These are phyloP conservation scores for Diaporthe amygdali DNA, from an alignment of 2,329 filamentous ascomycete species.

Conservation along the genomic window DNA sequence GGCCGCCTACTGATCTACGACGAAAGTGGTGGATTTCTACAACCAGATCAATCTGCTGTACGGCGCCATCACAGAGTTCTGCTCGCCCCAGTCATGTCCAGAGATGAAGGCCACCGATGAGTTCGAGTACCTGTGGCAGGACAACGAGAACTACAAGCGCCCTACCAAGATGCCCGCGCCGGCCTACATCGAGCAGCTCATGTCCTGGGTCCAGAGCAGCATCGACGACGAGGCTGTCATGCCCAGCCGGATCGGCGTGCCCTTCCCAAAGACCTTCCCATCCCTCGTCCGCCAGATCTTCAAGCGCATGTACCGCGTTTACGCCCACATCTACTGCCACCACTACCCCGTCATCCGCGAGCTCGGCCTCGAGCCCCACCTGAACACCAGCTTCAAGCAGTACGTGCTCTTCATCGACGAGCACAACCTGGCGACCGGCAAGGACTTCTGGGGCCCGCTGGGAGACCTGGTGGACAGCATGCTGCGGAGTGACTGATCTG, in stretches of 20 bases:
- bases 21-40: conserved; percentile 98
- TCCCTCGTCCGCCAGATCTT: conserved; percentile 92
- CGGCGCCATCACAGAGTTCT: conserved; percentile 98
- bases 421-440: conserved; percentile 87
- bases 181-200: conserved; percentile 96
- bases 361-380: conserved; percentile 91
- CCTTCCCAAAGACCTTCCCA: conserved; percentile 93
- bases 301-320: conserved; percentile 98
- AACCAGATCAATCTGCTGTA: conserved; percentile 99
- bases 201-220: conserved; percentile 94
- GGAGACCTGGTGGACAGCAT: conserved; percentile 98
- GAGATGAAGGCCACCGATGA: conserved; percentile 99
- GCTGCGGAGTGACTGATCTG: conserved; percentile 83
- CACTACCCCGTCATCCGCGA: conserved; percentile 97
- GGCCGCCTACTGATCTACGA: neutral
- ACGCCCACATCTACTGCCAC: conserved; percentile 99
- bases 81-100: conserved; percentile 93
- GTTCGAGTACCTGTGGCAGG: conserved; percentile 99
- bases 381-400: conserved; percentile 99
- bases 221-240: conserved; percentile 96
- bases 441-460: conserved; percentile 96
- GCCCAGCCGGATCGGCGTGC: conserved; percentile 92
- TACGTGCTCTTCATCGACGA: conserved; percentile 99
- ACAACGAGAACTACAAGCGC: conserved; percentile 89
- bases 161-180: conserved; percentile 98